Conservation (phyloP, 768 basidiomycete species). For the Russula ochroleuca region DNA sequence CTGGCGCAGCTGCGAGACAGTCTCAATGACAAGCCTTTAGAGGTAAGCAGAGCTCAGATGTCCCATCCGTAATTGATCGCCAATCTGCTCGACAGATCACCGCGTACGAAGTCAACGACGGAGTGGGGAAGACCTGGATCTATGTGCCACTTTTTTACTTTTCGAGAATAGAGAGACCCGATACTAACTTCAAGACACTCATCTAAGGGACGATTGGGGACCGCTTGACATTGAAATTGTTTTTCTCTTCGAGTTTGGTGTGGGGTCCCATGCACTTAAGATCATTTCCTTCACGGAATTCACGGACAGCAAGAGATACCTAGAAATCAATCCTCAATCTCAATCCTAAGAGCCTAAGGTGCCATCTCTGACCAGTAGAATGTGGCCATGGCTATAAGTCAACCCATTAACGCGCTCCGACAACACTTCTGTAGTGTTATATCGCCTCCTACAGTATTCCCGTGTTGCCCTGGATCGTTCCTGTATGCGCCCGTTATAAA, state of each 20-base stretch:
- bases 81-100: background rate
- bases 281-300: background rate
- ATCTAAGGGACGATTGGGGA: background rate
- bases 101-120: background rate
- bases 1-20: background rate
- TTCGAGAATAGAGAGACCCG: background rate
- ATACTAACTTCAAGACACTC: background rate
- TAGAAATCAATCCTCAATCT: background rate
- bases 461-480: background rate
- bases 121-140: slow-evolving; percentile 1
- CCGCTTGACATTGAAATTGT: background rate
- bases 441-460: background rate
- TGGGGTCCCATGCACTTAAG: background rate
- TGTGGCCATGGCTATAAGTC: no score
- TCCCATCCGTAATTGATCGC: background rate
- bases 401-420: background rate
- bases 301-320: background rate
- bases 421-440: background rate
- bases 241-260: background rate
- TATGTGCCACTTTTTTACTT: background rate
- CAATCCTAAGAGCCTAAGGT: background rate
- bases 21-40: background rate
- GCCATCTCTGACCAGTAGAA: background rate
- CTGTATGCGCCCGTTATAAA: background rate
- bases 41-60: background rate